Evolutionary conservation across 2,329 filamentous ascomycete genomes (phyloP).

Genomic region (Alternaria hordeiaustralica): DNA sequence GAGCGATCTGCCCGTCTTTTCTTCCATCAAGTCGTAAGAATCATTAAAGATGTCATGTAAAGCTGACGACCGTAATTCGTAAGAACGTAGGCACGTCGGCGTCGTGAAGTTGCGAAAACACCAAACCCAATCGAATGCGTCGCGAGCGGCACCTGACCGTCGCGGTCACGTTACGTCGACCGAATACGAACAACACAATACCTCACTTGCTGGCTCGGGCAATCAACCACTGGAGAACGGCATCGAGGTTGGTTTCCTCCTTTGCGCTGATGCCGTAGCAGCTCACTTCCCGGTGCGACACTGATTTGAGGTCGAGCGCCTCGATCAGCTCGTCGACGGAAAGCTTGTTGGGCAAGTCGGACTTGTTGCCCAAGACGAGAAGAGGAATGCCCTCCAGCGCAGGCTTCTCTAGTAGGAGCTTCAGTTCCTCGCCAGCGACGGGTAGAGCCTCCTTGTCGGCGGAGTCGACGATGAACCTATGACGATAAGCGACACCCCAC

Average conservation of each 20-base stretch:
- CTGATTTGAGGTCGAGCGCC: slow-evolving; percentile 84
- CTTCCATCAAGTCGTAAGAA: slow-evolving; percentile 60
- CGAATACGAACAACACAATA: slow-evolving; percentile 20
- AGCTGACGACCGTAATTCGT: slow-evolving; percentile 47
- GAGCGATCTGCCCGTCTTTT: slow-evolving; percentile 55
- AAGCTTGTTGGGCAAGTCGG: slow-evolving; percentile 87
- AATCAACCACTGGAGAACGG: slow-evolving; percentile 95
- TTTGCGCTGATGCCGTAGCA: slow-evolving; percentile 99
- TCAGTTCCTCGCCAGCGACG: slow-evolving; percentile 89
- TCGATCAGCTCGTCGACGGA: slow-evolving; percentile 96
- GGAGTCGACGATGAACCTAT: slow-evolving; percentile 92
- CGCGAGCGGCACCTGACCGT: slow-evolving; percentile 29
- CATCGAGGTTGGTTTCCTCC: slow-evolving; percentile 97
- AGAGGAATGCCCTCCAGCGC: slow-evolving; percentile 89
- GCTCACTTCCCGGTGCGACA: slow-evolving; percentile 91
- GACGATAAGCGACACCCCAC: slow-evolving; percentile 33
- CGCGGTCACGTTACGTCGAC: slow-evolving; percentile 34
- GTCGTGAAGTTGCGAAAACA: slow-evolving; percentile 39
- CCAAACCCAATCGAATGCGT: slow-evolving; percentile 28
- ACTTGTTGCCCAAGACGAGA: slow-evolving; percentile 95
- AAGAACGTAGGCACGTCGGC: slow-evolving; percentile 46
- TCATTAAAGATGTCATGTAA: slow-evolving; percentile 57
- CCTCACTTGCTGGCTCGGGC: slow-evolving; percentile 70
- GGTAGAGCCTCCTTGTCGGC: slow-evolving; percentile 82
- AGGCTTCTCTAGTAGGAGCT: slow-evolving; percentile 83